Evolutionary conservation across 1,284 basidiomycete species (phyloP).

Genomic region (Naganishia sp.): DNA sequence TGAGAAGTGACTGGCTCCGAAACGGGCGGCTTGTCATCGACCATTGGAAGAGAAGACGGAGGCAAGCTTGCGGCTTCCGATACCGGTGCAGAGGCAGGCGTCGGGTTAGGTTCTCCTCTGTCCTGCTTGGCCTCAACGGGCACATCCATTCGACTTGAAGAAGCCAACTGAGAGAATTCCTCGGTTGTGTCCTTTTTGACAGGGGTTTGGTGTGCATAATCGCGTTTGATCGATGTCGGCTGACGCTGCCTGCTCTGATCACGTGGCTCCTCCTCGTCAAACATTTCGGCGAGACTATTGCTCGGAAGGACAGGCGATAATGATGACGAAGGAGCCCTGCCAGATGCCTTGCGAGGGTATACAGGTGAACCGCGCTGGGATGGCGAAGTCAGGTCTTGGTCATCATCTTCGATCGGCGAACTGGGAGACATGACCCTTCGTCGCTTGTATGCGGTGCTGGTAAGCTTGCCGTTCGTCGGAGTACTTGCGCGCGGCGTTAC

Average conservation of each 20-base stretch:
- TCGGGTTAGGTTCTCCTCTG: background rate
- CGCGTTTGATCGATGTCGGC: background rate
- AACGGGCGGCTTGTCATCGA: background rate
- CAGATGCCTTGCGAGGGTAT: background rate
- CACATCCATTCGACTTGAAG: too few relatives aligned
- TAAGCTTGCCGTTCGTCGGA: conserved; percentile 7
- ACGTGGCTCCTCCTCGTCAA: conserved; percentile 14
- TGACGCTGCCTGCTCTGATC: background rate
- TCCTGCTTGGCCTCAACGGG: too few relatives aligned
- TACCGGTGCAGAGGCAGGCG: too few relatives aligned
- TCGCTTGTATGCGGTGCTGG: conserved; percentile 14
- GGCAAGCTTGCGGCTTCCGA: background rate
- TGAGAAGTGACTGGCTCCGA: background rate
- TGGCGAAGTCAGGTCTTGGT: background rate
- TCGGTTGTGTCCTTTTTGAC: background rate
- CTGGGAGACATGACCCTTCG: conserved; percentile 32
- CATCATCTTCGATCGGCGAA: conserved; percentile 23
- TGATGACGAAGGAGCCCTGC: conserved; percentile 13
- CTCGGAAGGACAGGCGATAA: conserved; percentile 17
- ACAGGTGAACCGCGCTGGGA: background rate
- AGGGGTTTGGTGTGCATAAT: background rate
- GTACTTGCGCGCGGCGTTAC: background rate
- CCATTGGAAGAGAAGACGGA: background rate
- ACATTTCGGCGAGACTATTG: conserved; percentile 17
- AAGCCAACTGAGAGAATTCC: background rate